These are phyloP conservation scores for Nicotiana otophora DNA, from an alignment of 257 asterid genomes.

Conservation along the genomic window DNA sequence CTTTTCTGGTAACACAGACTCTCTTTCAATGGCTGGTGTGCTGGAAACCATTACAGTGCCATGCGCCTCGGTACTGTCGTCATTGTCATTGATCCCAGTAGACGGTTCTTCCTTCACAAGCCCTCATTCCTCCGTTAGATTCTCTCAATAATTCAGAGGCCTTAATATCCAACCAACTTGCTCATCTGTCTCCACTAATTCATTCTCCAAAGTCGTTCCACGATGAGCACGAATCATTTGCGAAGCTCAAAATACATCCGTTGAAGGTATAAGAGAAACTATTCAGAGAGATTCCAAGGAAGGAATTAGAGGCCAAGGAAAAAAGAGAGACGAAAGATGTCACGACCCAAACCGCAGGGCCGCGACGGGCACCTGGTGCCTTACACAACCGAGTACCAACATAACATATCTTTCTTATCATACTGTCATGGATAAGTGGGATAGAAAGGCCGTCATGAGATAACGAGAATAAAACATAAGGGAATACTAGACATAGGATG, in stretches of 20 bases:
- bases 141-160: conserved; percentile 48
- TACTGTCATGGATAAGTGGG: too few relatives aligned
- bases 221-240: conserved; percentile 57
- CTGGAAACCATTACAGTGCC: conserved; percentile 64
- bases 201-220: conserved; percentile 30
- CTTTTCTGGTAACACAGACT: not conserved
- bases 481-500: too few relatives aligned
- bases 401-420: too few relatives aligned
- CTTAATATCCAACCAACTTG: conserved; percentile 53
- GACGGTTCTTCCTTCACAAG: conserved; percentile 28
- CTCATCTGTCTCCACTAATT: conserved; percentile 33
- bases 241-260: conserved; percentile 70
- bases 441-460: too few relatives aligned
- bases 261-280: conserved; percentile 34
- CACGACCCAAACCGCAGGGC: too few relatives aligned
- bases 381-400: too few relatives aligned
- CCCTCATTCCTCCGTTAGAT: conserved; percentile 36
- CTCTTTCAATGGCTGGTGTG: conserved; percentile 54
- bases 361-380: too few relatives aligned
- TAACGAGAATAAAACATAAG: too few relatives aligned
- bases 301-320: too few relatives aligned
- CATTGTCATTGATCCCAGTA: conserved; percentile 40
- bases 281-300: too few relatives aligned
- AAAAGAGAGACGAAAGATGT: too few relatives aligned
- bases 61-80: conserved; percentile 50